These are phyloP conservation scores for Chalaropsis ovoidea DNA, from an alignment of 2,329 filamentous ascomycete species.

Conservation along the genomic window DNA sequence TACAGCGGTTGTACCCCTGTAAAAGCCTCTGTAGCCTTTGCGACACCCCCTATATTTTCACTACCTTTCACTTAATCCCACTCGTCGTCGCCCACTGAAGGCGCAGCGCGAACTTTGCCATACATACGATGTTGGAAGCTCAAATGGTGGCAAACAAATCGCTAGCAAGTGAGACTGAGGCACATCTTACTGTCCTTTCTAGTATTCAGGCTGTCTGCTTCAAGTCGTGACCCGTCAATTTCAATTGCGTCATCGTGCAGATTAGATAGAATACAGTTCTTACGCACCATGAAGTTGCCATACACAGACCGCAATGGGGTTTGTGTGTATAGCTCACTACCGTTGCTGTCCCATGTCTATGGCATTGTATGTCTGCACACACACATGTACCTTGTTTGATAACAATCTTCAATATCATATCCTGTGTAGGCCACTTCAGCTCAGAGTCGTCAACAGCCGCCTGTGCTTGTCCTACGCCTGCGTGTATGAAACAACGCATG, in stretches of 20 bases:
- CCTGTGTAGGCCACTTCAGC: not conserved
- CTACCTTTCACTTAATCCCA: not conserved
- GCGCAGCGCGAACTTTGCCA: not conserved
- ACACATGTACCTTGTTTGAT: not conserved
- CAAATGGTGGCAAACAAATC: constrained; percentile 1
- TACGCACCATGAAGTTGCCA: not conserved
- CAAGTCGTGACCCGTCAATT: too few species aligned
- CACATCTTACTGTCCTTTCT: not conserved
- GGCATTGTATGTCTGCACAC: too few species aligned
- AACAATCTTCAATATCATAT: not conserved
- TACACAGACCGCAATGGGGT: constrained; percentile 13
- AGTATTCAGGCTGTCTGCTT: not conserved
- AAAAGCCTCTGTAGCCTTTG: not conserved
- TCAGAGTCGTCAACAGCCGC: not conserved
- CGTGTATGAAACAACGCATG: constrained; percentile 9
- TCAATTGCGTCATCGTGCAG: constrained; percentile 12
- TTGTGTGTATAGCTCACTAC: not conserved
- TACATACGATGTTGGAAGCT: not conserved
- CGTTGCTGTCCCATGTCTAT: not conserved
- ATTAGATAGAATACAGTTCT: constrained; percentile 4
- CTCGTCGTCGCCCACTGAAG: not conserved
- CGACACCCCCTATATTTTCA: constrained; percentile 10
- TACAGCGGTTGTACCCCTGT: not conserved
- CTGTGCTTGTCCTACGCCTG: not conserved
- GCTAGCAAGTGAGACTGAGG: too few species aligned